Evolutionary conservation across 2,329 filamentous ascomycete species (phyloP).

Genomic region (Alternaria ethzedia): DNA sequence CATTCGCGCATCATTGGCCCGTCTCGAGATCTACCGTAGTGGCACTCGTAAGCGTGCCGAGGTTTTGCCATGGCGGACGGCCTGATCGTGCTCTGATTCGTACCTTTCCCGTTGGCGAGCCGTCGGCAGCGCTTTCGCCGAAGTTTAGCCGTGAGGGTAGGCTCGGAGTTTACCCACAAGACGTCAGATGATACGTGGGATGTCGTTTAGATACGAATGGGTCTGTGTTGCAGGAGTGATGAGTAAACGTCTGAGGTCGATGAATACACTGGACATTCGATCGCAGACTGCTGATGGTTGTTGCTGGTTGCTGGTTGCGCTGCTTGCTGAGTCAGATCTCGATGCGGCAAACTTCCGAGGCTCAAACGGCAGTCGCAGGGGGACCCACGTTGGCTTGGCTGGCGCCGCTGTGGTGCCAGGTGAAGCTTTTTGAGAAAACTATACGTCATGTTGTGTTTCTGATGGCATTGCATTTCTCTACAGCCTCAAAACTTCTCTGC

Average conservation of each 20-base stretch:
- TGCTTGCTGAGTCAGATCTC: slow-evolving; percentile 1
- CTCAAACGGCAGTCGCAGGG: slow-evolving; percentile 2
- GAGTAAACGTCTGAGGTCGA: not conserved
- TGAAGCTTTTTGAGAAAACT: not conserved
- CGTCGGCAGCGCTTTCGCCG: slow-evolving; percentile 10
- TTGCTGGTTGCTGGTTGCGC: not conserved
- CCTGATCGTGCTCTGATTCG: slow-evolving; percentile 11
- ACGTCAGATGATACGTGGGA: slow-evolving; percentile 8
- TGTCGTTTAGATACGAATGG: not conserved
- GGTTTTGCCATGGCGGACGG: slow-evolving; percentile 20
- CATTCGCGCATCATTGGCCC: slow-evolving; percentile 16
- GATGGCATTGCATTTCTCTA: not conserved
- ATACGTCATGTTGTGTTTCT: slow-evolving; percentile 16
- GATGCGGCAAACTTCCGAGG: slow-evolving; percentile 16
- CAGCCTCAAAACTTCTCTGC: not conserved
- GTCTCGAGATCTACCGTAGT: slow-evolving; percentile 4
- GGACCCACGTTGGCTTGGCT: slow-evolving; percentile 22
- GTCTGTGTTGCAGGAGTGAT: not conserved
- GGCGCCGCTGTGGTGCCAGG: not conserved
- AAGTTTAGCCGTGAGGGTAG: slow-evolving; percentile 5
- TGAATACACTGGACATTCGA: not conserved
- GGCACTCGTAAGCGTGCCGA: slow-evolving; percentile 16
- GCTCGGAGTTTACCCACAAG: not conserved
- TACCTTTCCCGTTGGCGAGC: not conserved
- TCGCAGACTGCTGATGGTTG: not conserved